phyloP scores from a whole-genome alignment of 768 basidiomycete genomes.

The Lactarius hengduanensis region DNA sequence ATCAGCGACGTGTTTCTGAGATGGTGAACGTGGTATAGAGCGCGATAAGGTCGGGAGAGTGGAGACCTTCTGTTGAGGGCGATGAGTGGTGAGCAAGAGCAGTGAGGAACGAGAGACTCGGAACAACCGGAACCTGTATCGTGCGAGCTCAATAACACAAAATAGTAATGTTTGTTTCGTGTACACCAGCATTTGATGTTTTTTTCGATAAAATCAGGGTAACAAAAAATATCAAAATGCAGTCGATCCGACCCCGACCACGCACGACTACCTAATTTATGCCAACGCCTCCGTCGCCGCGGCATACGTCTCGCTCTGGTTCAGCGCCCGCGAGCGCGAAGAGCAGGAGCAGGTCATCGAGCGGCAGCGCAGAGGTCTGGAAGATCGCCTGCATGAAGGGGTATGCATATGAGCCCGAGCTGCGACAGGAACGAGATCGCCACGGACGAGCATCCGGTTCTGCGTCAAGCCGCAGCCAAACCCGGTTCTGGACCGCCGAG shows the following conservation, averaged over 20 bases:
- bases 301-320: constrained; percentile 52
- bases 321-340: constrained; percentile 41
- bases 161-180: background rate
- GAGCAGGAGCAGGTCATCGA: constrained; percentile 68
- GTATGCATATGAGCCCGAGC: constrained; percentile 78
- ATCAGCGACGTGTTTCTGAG: too few species aligned
- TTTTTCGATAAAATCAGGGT: too few species aligned
- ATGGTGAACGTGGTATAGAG: too few species aligned
- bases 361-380: constrained; percentile 80
- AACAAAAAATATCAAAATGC: background rate
- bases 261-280: background rate
- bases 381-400: constrained; percentile 90
- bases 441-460: constrained; percentile 91
- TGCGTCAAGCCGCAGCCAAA: constrained; percentile 78
- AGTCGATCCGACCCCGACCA: background rate
- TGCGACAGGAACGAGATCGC: constrained; percentile 82
- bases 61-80: background rate
- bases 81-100: too few species aligned
- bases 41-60: too few species aligned
- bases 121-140: too few species aligned
- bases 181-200: too few species aligned
- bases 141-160: too few species aligned
- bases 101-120: too few species aligned
- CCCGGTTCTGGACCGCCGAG: constrained; percentile 92
- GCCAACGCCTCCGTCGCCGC: constrained; percentile 60